Evolutionary conservation across 176 grass and related monocot genomes (phyloP), one percentile per base, ranked within the genome.

Genomic region (Ananas comosus): DNA sequence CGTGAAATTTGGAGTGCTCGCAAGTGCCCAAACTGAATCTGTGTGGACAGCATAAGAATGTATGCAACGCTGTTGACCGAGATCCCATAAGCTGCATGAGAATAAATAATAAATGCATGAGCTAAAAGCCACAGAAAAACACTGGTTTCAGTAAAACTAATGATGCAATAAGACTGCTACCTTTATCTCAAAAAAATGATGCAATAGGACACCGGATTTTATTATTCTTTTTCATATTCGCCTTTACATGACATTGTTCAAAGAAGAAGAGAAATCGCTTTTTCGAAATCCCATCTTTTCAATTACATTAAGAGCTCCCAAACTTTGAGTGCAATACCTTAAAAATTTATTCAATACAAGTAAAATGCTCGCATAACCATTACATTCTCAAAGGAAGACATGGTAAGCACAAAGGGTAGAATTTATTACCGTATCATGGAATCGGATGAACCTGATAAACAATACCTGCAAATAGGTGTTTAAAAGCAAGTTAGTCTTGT

Each of bases 1-100:
- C 72, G 72, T 74, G 64, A 93, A 93, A 16, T 89, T 83, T 79
- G 89, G 82, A 72, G 82, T 88, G 33, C 78, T 83, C 73, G 89
- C 89, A 74, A 99, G 94, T 1, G 89, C 89, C 94, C 89, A 99
- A 63, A 99, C 89, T 2, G 94, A 99, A 78, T 99, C 87, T 49
- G 89, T 99, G 79, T 99, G 89, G 68, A 99, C 89, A 67, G 87
- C 94, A 81, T 99, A 99, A 80, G 89, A 99, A 81, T 99, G 94
- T 64, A 99, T 76, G 80, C 94, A 99, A 3, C 89, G 87, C 52
- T 99, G 94, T 59, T 99, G 94, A 81, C 94, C 94, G 68, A 99
- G 79, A 89, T 99, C 94, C 94, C 94, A 99, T 71, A 93, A 63
- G 71, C 94, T 99, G 80, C 53, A 78, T 75, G 63, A 74, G 16